phyloP scores from a whole-genome alignment of 805 yeast genomes.

The Danielozyma ontarioensis region DNA sequence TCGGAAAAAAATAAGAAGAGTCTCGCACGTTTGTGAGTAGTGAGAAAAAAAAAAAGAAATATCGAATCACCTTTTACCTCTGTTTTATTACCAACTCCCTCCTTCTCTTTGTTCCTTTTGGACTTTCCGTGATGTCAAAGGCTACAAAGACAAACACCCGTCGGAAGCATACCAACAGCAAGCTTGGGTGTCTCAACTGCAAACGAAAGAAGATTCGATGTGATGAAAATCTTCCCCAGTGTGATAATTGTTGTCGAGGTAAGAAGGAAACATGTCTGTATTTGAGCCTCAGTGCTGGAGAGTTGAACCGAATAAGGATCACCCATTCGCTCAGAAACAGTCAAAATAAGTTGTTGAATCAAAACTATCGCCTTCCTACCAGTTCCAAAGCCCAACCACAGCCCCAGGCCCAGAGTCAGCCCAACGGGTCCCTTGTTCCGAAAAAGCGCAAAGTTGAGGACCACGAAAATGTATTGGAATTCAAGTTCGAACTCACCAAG shows the following conservation, averaged over 20 bases:
- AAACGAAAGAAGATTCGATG: conserved; percentile 27
- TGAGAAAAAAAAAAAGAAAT: too few relatives aligned
- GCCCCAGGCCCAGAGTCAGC: neutral
- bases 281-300: conserved; percentile 11
- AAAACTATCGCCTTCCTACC: conserved; percentile 22
- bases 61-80: too few relatives aligned
- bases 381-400: conserved; percentile 4
- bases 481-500: conserved; percentile 17
- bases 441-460: neutral
- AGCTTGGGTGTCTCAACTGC: conserved; percentile 26
- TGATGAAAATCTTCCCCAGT: conserved; percentile 24
- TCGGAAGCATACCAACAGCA: conserved; percentile 25
- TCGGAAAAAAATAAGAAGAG: too few relatives aligned
- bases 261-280: conserved; percentile 23
- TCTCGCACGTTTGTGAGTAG: too few relatives aligned
- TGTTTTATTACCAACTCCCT: too few relatives aligned
- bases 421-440: too few relatives aligned
- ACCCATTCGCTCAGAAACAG: conserved; percentile 23
- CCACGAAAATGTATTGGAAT: conserved; percentile 11
- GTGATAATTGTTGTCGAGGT: conserved; percentile 22
- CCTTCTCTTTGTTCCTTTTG: too few relatives aligned
- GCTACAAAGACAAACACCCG: conserved; percentile 8
- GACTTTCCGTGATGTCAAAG: too few relatives aligned
- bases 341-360: conserved; percentile 21
- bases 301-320: conserved; percentile 17